Percentiles rank a stretch among this genome's conserved stretches.
Evolutionary conservation across 2,329 filamentous ascomycete species (phyloP).

Genomic region (Cryphonectria nitschkei): DNA sequence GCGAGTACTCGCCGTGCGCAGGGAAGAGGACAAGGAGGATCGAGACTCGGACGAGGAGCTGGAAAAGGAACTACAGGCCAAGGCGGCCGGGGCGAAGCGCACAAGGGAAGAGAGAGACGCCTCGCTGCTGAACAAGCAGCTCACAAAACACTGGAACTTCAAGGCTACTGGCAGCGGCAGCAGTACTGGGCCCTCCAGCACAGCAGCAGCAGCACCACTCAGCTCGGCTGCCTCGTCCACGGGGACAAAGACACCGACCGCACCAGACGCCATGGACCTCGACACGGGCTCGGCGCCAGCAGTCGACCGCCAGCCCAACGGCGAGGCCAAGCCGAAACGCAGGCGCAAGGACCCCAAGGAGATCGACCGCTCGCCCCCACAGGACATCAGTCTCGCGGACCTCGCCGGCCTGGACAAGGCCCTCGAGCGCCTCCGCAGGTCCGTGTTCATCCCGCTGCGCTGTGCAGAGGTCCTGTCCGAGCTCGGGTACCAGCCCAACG

Average conservation of each 20-base stretch:
- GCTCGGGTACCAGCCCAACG: conserved; percentile 69
- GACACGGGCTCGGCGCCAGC: conserved; percentile 36
- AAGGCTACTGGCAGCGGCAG: not conserved
- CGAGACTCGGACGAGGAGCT: conserved; percentile 53
- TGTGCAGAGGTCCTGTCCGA: conserved; percentile 67
- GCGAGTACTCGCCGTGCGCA: conserved; percentile 74
- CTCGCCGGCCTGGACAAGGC: conserved; percentile 78
- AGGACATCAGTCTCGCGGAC: conserved; percentile 69
- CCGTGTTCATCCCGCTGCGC: conserved; percentile 74
- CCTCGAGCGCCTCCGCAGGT: conserved; percentile 68
- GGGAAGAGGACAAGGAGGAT: conserved; percentile 63
- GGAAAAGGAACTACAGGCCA: conserved; percentile 37
- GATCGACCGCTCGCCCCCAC: conserved; percentile 67
- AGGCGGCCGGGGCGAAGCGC: conserved; percentile 33
- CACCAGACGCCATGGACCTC: conserved; percentile 32
- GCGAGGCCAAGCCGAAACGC: conserved; percentile 69
- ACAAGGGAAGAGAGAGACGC: conserved; percentile 32
- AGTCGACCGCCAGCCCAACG: conserved; percentile 61
- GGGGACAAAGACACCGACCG: conserved; percentile 32
- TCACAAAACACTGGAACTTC: conserved; percentile 46
- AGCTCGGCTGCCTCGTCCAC: conserved; percentile 16
- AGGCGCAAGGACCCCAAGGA: conserved; percentile 57
- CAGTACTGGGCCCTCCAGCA: conserved; percentile 22
- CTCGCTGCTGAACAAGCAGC: conserved; percentile 46
- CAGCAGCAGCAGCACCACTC: not conserved